Percentiles rank a stretch among this genome's conserved stretches.
Evolutionary conservation across 306 rosid genomes (phyloP).

Genomic region (Quercus mongolica): DNA sequence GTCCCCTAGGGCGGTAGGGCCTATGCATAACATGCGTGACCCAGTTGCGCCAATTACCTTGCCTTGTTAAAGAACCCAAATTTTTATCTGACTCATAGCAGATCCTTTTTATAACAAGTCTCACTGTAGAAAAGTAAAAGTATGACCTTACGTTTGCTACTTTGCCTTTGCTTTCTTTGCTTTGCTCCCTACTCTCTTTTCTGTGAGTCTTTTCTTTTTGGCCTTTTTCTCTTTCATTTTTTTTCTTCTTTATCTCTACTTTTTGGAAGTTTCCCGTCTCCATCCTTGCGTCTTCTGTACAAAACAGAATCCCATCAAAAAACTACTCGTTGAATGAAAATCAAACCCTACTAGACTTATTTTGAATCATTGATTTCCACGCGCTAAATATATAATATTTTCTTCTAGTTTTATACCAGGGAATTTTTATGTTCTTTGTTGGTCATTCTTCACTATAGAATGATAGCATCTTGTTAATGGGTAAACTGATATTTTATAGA

Average conservation of each 20-base stretch:
- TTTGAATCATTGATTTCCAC: neutral
- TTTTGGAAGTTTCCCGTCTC: slow-evolving; percentile 83
- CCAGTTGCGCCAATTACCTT: slow-evolving; percentile 42
- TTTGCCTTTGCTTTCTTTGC: slow-evolving; percentile 13
- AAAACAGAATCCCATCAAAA: neutral
- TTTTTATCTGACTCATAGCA: slow-evolving; percentile 38
- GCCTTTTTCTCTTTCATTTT: slow-evolving; percentile 38
- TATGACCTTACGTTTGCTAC: slow-evolving; percentile 32
- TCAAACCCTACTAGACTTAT: too few species aligned
- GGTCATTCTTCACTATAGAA: too few species aligned
- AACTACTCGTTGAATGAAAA: neutral
- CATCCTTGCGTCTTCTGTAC: slow-evolving; percentile 22
- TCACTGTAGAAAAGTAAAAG: slow-evolving; percentile 34
- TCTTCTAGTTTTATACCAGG: too few species aligned
- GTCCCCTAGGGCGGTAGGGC: slow-evolving; percentile 13
- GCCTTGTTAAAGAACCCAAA: slow-evolving; percentile 61
- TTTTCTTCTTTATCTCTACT: slow-evolving; percentile 20
- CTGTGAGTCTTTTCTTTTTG: slow-evolving; percentile 40
- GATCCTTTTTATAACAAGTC: slow-evolving; percentile 22
- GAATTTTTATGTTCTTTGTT: too few species aligned
- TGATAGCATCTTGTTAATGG: too few species aligned
- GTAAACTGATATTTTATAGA: too few species aligned
- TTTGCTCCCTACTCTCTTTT: slow-evolving; percentile 26
- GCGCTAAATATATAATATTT: neutral
- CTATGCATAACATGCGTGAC: slow-evolving; percentile 57